These are phyloP conservation scores for Cadophora malorum DNA, from an alignment of 2,329 filamentous ascomycete genomes.

Conservation along the genomic window DNA sequence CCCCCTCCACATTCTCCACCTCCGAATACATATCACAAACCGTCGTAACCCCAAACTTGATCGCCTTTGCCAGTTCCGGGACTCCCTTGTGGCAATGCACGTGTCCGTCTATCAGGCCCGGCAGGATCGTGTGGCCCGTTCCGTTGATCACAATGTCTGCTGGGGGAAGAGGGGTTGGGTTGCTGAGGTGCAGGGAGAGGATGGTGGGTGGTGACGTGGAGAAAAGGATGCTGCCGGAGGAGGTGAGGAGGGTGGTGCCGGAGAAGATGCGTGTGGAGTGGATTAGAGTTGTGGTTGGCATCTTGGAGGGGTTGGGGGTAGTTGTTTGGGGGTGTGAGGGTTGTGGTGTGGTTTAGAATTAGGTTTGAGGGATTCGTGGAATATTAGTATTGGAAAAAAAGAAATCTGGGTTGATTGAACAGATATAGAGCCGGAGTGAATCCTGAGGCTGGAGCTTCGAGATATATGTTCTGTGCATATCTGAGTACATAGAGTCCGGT, in stretches of 20 bases:
- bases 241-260: slow-evolving; percentile 17
- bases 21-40: slow-evolving; percentile 57
- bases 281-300: slow-evolving; percentile 40
- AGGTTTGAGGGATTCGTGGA: no score
- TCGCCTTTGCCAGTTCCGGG: slow-evolving; percentile 48
- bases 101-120: slow-evolving; percentile 58
- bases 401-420: no score
- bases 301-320: not conserved
- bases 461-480: no score
- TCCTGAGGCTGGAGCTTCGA: no score
- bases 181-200: not conserved
- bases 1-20: slow-evolving; percentile 43
- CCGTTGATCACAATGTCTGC: slow-evolving; percentile 47
- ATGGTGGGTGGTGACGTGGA: slow-evolving; percentile 12
- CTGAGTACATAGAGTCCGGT: no score
- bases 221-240: slow-evolving; percentile 19
- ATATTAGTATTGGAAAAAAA: no score
- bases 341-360: no score
- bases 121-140: slow-evolving; percentile 54
- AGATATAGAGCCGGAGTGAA: no score
- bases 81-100: slow-evolving; percentile 54
- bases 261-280: slow-evolving; percentile 33
- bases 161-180: slow-evolving; percentile 5
- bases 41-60: slow-evolving; percentile 58
- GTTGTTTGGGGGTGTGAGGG: no score